Percentiles rank a stretch among this genome's conserved stretches.
Evolutionary conservation across 257 asterid species (phyloP).

Genomic region (Nicotiana undulata): DNA sequence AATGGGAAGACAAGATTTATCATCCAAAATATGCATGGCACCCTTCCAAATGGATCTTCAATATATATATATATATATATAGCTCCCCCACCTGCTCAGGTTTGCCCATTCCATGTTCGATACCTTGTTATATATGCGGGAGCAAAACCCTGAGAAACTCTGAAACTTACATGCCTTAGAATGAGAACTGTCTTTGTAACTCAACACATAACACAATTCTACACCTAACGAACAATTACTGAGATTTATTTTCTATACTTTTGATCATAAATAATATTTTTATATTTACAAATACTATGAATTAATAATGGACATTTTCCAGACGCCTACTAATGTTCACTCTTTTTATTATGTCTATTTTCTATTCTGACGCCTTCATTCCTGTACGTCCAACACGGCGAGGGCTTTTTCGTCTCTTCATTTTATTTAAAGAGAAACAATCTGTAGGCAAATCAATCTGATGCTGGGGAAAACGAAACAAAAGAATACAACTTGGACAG

Average conservation of each 20-base stretch:
- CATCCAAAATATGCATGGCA: background rate
- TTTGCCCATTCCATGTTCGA: background rate
- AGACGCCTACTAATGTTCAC: too few relatives aligned
- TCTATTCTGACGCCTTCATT: background rate
- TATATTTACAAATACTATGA: too few relatives aligned
- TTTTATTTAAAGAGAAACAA: background rate
- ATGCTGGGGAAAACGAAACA: background rate
- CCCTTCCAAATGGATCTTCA: background rate
- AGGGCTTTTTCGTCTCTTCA: background rate
- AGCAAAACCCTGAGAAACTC: background rate
- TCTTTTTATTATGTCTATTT: too few relatives aligned
- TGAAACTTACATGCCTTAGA: background rate
- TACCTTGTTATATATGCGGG: too few relatives aligned
- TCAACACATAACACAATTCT: background rate
- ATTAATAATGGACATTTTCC: too few relatives aligned
- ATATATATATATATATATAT: background rate
- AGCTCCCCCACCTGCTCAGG: background rate
- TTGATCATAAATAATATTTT: background rate
- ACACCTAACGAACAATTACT: too few relatives aligned
- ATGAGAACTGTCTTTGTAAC: background rate
- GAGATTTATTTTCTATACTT: too few relatives aligned
- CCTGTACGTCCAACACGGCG: background rate
- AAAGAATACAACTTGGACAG: conserved; percentile 1
- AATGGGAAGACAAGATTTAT: background rate
- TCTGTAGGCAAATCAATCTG: background rate